Evolutionary conservation across 345 rosid genomes (phyloP), one percentile per base, ranked within the genome.

Genomic region (Hibiscus trionum): DNA sequence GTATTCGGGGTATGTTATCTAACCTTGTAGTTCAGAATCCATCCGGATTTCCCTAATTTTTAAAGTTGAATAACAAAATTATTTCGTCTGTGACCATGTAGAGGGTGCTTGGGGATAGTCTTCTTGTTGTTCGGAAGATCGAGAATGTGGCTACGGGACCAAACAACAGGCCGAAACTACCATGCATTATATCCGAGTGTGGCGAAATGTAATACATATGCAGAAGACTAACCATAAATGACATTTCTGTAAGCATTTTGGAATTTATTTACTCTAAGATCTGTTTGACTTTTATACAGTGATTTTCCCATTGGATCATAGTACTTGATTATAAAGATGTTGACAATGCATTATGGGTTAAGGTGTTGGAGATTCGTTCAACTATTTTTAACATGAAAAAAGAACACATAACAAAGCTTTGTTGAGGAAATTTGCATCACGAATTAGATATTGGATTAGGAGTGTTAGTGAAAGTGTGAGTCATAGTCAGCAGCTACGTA

Each of bases 91-190:
- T 57, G 52, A 15, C 52, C 35, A 0, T 61, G 70, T 72, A 95
- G 98, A 88, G 94, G 77, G 98, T 95, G 74, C 90, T 95, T 0
- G 99, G 98, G 31, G 98, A 95, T 56, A 93, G 97, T 53, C 90
- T 93, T 50, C 75, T 90, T 80, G 93, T 89, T 26, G 80, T 93
- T 66, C 80, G 98, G 76, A 95, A 93, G 84, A 89, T 95, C 10
- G 97, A 95, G 89, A 92, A 95, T 68, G 99, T 95, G 70, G 99
- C 97, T 31, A 79, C 93, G 0, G 97, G 96, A 81, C 96, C 96
- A 6, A 93, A 90, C 84, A 90, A 91, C 78, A 74, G 89, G n/a
- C 97, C 99, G 10, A 95, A 95, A 80, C 86, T 89, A 58, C 85
- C 96, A 0, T 89, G 91, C 58, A 70, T 79, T 11, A 88, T 90